Base-by-base conservation (phyloP, 768 basidiomycete genomes). In the Rossbeevera mucosa region DNA sequence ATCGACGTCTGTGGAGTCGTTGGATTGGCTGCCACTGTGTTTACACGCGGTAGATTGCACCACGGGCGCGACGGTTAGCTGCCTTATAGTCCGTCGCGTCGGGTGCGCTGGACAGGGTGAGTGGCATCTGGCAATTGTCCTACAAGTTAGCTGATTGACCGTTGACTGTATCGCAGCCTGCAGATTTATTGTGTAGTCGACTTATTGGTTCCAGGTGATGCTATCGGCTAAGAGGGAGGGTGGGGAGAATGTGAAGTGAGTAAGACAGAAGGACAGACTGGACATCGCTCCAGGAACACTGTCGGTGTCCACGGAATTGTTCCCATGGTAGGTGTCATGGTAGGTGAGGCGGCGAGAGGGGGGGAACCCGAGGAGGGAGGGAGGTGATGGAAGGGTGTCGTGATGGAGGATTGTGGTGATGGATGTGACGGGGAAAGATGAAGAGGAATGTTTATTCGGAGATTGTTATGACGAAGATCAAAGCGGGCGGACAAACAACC, bases 401-500 rank as follows among this genome's bases (percentile, higher is more conserved):
- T 36, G 33, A 36, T 4, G 9, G 38, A 18, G 5, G 29, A 18
- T 5, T 20, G n/a, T 0, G 26, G 28, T 18, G 38, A 30, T 33
- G 24, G 38, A 7, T 18, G 29, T 31, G 41, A 60, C 1, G 20
- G 6, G 5, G 20, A 44, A 13, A 25, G 36, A 47, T n/a, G 16
- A 43, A 18, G 47, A 36, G 47, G 14, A n/a, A 22, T 52, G 40
- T 56, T 64, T 62, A 21, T 55, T 18, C 36, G 53, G 50, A 20
- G 49, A 46, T 14, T 25, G 38, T 53, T 33, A 11, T 9, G 36
- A 42, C 43, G n/a, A 61, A 31, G 47, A 36, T 57, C 54, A 58
- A 60, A 53, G 54, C 49, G 11, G 26, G n/a, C 18, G 47, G 20
- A 46, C 50, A 58, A 64, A 51, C 47, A 56, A 56, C n/a, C 21